Base-by-base conservation (phyloP, 495 filamentous ascomycete genomes). In the Penicillium soppii region DNA sequence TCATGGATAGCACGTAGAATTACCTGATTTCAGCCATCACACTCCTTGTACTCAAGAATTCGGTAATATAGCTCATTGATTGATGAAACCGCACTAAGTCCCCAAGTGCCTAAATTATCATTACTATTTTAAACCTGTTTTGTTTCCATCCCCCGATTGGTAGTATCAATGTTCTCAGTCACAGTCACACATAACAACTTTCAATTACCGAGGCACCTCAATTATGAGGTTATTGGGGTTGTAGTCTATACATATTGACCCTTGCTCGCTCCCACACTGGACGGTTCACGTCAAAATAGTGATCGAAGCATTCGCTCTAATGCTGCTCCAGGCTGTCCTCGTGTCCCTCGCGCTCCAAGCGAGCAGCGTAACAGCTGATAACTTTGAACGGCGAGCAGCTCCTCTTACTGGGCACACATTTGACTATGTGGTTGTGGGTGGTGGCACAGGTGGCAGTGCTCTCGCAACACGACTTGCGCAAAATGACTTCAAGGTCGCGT, bases 351-450 rank as follows among this genome's bases (percentile, higher is more conserved):
- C 48, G 19, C 27, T 59, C 7, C 47, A 51, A 7, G 27, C 21
- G 10, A 39, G 35, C 12, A n/a, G 36, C 23, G 44, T 15, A 16
- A 6, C 13, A n/a, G 29, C 43, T 5, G 25, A 22, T 8, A 10
- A 23, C 9, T n/a, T 27, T 1, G 22, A 15, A 7, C 30, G 35
- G 15, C 15, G 40, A 12, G 22, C 17, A 8, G 22, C n/a, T n/a
- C 54, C 55, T 15, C 10, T 61, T 13, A 15, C 27, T 8, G 45
- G 53, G n/a, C 12, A n/a, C 5, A 43, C 38, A 8, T 83, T 81
- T 36, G 76, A 80, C 48, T 81, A 80, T 52, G 62, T 80, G 7
- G 62, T 84, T 5, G 72, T 83, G 1, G 82, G 82, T 7, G 82
- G 81, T 25, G 82, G 82, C 3, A 84, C 69, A 0, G 75, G 75